Percentiles rank a stretch among this genome's conserved stretches.
phyloP scores from a whole-genome alignment of 139 green algal genomes.

The Coccomyxa sp. region DNA sequence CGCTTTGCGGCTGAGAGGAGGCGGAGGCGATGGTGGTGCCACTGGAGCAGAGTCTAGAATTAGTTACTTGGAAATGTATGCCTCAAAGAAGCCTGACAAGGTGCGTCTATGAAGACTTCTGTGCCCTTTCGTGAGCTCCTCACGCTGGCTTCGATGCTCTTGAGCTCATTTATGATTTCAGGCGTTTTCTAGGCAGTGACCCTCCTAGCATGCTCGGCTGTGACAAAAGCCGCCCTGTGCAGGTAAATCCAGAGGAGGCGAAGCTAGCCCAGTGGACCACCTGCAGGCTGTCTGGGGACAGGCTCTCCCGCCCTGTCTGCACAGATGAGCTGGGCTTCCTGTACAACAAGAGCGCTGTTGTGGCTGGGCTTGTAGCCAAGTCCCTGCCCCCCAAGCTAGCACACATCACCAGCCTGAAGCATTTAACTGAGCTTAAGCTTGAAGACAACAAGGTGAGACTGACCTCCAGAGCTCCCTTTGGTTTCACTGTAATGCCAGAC shows the following conservation, averaged over 20 bases:
- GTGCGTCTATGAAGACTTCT: conserved; percentile 11
- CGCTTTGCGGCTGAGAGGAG: conserved; percentile 48
- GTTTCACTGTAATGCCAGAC: conserved; percentile 2
- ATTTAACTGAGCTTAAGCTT: conserved; percentile 61
- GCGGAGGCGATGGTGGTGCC: conserved; percentile 83
- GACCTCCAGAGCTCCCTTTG: conserved; percentile 3
- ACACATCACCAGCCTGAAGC: conserved; percentile 71
- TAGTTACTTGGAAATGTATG: conserved; percentile 91
- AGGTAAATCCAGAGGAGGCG: conserved; percentile 71
- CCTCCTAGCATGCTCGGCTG: too few relatives aligned
- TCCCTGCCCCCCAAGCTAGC: conserved; percentile 48
- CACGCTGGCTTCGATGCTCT: neutral
- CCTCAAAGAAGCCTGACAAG: conserved; percentile 68
- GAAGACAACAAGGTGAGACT: conserved; percentile 8
- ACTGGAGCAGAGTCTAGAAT: conserved; percentile 82
- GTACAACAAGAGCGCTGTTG: conserved; percentile 65
- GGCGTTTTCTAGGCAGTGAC: too few relatives aligned
- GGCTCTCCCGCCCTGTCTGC: conserved; percentile 62
- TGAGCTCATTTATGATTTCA: neutral
- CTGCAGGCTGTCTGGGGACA: conserved; percentile 70
- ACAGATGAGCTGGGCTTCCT: conserved; percentile 74
- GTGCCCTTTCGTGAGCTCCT: neutral
- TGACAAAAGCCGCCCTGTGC: too few relatives aligned
- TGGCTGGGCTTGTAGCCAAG: conserved; percentile 54
- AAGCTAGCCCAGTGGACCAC: conserved; percentile 63